Evolutionary conservation across 208 protist species (phyloP).

Genomic region (Novymonas esmeraldas): DNA sequence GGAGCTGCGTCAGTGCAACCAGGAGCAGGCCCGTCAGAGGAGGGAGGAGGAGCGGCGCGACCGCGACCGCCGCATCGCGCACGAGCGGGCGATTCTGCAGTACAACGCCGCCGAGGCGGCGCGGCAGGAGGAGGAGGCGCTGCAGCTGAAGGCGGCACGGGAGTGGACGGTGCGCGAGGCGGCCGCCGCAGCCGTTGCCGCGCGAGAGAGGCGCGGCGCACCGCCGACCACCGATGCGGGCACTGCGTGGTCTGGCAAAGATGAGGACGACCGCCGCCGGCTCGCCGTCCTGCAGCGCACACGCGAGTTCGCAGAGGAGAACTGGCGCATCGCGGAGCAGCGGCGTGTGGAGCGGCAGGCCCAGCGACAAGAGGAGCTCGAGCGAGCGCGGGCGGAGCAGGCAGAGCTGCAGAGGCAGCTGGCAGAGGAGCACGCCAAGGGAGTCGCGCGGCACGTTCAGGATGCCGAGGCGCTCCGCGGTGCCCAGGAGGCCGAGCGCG

Average conservation of each 20-base stretch:
- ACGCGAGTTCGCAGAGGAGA: conserved; percentile 23
- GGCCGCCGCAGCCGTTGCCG: conserved; percentile 2
- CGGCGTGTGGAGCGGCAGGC: conserved; percentile 20
- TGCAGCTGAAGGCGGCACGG: conserved; percentile 2
- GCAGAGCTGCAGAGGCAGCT: conserved; percentile 10
- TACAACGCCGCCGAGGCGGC: conserved; percentile 12
- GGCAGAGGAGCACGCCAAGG: conserved; percentile 4
- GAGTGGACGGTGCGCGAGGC: conserved; percentile 26
- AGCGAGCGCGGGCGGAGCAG: conserved; percentile 1
- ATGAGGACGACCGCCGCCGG: conserved; percentile 24
- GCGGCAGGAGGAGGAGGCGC: conserved; percentile 13
- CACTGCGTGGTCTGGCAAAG: conserved; percentile 7
- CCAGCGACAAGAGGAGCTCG: conserved; percentile 1
- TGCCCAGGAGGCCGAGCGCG: conserved; percentile 19
- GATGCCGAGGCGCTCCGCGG: conserved; percentile 18
- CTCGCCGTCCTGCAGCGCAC: conserved; percentile 6
- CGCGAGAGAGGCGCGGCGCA: conserved; percentile 2
- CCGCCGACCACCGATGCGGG: background rate
- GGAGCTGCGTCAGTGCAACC: conserved; percentile 51
- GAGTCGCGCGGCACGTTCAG: conserved; percentile 15
- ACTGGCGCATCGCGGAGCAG: conserved; percentile 8
- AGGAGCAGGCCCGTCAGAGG: conserved; percentile 51
- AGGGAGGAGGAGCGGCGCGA: conserved; percentile 42
- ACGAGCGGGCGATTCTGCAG: conserved; percentile 19
- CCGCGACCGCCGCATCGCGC: conserved; percentile 18